Evolutionary conservation across 2,329 filamentous ascomycete species (phyloP).

Genomic region (Penicillium sp.): DNA sequence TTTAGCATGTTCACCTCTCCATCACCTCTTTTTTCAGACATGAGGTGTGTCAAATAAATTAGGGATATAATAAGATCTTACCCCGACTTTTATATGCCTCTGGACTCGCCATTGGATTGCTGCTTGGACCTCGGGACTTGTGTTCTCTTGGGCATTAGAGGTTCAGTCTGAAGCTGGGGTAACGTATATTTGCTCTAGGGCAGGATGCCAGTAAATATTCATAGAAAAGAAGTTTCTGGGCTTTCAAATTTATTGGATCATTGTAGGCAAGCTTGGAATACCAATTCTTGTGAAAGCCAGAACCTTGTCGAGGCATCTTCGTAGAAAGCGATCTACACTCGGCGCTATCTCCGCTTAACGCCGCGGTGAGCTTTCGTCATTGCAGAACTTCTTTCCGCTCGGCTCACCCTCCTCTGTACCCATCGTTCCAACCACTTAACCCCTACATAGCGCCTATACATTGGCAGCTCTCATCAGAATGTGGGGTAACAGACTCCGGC

Average conservation of each 20-base stretch:
- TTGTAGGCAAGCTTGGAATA: neutral
- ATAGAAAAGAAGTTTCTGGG: neutral
- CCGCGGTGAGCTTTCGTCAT: constrained; percentile 23
- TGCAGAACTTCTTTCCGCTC: constrained; percentile 3
- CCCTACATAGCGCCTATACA: neutral
- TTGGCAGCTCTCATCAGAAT: constrained; percentile 14
- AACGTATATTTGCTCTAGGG: neutral
- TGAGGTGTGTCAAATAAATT: neutral
- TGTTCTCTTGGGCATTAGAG: neutral
- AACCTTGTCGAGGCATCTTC: neutral
- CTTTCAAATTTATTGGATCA: neutral
- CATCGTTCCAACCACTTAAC: neutral
- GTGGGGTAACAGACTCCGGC: constrained; percentile 32
- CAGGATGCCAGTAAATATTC: neutral
- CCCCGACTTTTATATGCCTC: neutral
- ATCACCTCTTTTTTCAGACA: neutral
- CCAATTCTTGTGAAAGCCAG: neutral
- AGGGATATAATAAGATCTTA: neutral
- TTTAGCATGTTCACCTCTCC: neutral
- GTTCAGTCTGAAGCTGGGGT: neutral
- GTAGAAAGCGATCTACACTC: neutral
- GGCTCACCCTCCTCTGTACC: neutral
- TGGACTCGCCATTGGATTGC: too few species aligned
- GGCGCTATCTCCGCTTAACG: constrained; percentile 34
- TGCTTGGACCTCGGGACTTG: neutral